Evolutionary conservation across 2,329 filamentous ascomycete species (phyloP).

Genomic region (Colletotrichum paranaense): DNA sequence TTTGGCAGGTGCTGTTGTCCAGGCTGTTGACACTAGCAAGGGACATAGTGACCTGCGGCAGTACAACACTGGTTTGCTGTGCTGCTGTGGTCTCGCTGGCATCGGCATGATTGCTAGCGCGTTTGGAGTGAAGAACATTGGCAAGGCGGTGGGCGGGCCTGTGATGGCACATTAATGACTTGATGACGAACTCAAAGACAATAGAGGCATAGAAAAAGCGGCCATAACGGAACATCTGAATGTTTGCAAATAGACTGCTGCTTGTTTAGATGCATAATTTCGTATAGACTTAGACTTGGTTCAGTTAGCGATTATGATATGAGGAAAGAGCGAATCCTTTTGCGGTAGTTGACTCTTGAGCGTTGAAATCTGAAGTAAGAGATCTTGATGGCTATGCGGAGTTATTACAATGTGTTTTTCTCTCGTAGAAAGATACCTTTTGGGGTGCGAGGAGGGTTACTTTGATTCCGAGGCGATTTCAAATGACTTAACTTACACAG

Average conservation of each 20-base stretch:
- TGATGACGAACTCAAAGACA: neutral
- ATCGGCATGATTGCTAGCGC: conserved; percentile 20
- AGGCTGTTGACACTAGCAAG: conserved; percentile 23
- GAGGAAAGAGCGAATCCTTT: too few relatives aligned
- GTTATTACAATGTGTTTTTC: too few relatives aligned
- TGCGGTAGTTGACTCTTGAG: too few relatives aligned
- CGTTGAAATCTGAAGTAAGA: too few relatives aligned
- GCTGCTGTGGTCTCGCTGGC: conserved; percentile 21
- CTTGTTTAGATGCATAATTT: neutral
- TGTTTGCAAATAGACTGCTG: neutral
- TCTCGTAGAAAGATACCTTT: too few relatives aligned
- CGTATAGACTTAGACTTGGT: too few relatives aligned
- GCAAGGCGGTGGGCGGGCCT: conserved; percentile 4
- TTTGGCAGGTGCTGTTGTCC: conserved; percentile 17
- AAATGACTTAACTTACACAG: too few relatives aligned
- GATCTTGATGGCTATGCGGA: too few relatives aligned
- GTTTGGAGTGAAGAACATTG: conserved; percentile 21
- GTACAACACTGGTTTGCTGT: conserved; percentile 24
- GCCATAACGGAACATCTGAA: neutral
- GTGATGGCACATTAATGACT: conserved; percentile 4
- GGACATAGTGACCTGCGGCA: conserved; percentile 17
- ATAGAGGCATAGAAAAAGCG: neutral
- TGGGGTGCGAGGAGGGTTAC: too few relatives aligned
- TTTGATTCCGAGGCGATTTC: too few relatives aligned
- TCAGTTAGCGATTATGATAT: too few relatives aligned